Percentiles rank a stretch among this genome's conserved stretches.
phyloP scores from a whole-genome alignment of 2,329 filamentous ascomycete genomes.

The Sclerotinia glacialis region DNA sequence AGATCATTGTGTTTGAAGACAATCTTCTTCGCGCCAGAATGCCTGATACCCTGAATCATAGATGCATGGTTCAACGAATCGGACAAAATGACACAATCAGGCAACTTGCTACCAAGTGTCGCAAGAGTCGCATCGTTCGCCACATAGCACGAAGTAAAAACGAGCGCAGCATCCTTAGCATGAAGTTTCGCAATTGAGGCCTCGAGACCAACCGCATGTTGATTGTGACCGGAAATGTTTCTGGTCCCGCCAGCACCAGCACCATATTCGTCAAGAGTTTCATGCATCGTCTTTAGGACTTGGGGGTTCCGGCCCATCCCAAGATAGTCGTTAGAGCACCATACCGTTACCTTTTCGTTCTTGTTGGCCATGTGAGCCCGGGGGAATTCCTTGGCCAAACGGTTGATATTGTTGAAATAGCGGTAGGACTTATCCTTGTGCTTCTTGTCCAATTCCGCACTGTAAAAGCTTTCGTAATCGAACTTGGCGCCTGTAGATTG shows the following conservation, averaged over 20 bases:
- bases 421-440: slow-evolving; percentile 99
- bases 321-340: slow-evolving; percentile 99
- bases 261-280: slow-evolving; percentile 90
- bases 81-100: slow-evolving; percentile 95
- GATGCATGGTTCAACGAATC: slow-evolving; percentile 97
- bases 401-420: slow-evolving; percentile 99
- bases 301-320: slow-evolving; percentile 92
- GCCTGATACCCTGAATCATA: slow-evolving; percentile 98
- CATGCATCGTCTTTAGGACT: slow-evolving; percentile 88
- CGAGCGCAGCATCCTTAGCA: slow-evolving; percentile 84
- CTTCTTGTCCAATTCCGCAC: slow-evolving; percentile 90
- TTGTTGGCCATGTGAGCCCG: slow-evolving; percentile 83
- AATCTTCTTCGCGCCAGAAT: slow-evolving; percentile 94
- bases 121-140: slow-evolving; percentile 96
- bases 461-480: slow-evolving; percentile 88
- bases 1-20: slow-evolving; percentile 99
- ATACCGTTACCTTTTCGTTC: slow-evolving; percentile 89
- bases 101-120: slow-evolving; percentile 93
- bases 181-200: slow-evolving; percentile 80
- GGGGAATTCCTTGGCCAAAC: slow-evolving; percentile 92
- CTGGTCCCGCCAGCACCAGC: slow-evolving; percentile 92
- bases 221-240: slow-evolving; percentile 97
- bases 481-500: slow-evolving; percentile 58
- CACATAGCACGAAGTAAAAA: slow-evolving; percentile 97
- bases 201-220: slow-evolving; percentile 86